These are phyloP conservation scores for Inga laurina DNA, from an alignment of 306 rosid species.

Conservation along the genomic window DNA sequence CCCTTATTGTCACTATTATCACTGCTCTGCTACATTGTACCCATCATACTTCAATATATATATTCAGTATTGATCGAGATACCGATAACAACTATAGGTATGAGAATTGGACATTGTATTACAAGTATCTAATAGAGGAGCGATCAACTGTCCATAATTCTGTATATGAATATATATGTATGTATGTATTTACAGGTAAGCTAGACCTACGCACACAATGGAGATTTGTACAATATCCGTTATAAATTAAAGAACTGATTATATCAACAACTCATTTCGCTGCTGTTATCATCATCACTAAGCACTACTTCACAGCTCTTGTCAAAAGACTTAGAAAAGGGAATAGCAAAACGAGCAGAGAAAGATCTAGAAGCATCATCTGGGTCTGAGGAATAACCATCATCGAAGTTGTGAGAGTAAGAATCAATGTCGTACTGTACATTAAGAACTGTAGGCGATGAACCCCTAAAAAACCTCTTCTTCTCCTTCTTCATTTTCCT, in stretches of 20 bases:
- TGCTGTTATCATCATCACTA: conserved; percentile 1
- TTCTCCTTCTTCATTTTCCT: conserved; percentile 55
- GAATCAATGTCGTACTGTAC: conserved; percentile 53
- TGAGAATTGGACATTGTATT: background rate
- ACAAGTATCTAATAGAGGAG: background rate
- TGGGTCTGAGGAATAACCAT: conserved; percentile 47
- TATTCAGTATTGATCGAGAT: too few relatives aligned
- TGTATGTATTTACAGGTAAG: background rate
- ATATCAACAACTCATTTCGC: background rate
- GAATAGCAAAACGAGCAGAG: conserved; percentile 69
- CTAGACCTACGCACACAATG: background rate
- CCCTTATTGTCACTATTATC: too few relatives aligned
- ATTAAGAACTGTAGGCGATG: background rate
- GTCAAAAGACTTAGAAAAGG: background rate
- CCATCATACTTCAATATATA: too few relatives aligned
- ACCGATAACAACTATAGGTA: background rate
- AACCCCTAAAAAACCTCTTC: conserved; percentile 22
- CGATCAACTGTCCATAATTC: background rate
- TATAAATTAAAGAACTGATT: background rate
- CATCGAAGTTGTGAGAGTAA: conserved; percentile 68
- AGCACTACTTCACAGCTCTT: background rate
- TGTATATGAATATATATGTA: background rate
- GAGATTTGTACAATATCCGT: background rate
- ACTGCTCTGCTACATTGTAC: too few relatives aligned
- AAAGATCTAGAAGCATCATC: conserved; percentile 58